Conservation (phyloP, 768 basidiomycete species). For the Dacryopinax spathularia region DNA sequence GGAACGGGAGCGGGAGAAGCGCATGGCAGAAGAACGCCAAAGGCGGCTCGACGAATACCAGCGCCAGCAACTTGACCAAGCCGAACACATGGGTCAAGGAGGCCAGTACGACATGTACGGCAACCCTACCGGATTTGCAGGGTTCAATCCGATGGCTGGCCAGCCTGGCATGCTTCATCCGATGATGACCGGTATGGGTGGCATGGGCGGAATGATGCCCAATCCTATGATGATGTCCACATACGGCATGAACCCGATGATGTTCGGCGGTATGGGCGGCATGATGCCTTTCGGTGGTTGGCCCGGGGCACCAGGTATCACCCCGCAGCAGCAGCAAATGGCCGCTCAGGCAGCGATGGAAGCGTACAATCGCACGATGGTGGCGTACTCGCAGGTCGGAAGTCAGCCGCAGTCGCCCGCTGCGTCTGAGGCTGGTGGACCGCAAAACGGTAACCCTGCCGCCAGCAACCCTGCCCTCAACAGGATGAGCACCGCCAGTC, state of each 20-base stretch:
- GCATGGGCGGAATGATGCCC: slow-evolving; percentile 41
- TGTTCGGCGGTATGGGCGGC: slow-evolving; percentile 20
- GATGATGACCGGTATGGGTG: slow-evolving; percentile 14
- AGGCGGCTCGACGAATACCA: slow-evolving; percentile 85
- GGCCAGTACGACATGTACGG: slow-evolving; percentile 43
- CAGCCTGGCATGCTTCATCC: slow-evolving; percentile 7
- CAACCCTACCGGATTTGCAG: neutral
- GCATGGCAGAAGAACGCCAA: slow-evolving; percentile 82
- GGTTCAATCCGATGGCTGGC: slow-evolving; percentile 12
- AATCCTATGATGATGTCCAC: slow-evolving; percentile 53
- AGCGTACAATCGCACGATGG: slow-evolving; percentile 48
- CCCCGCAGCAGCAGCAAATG: slow-evolving; percentile 43
- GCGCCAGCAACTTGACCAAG: slow-evolving; percentile 77
- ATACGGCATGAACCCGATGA: slow-evolving; percentile 28
- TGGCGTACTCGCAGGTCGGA: slow-evolving; percentile 20
- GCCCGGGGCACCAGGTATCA: slow-evolving; percentile 22
- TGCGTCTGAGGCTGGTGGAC: slow-evolving; percentile 13
- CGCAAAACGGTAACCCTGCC: neutral
- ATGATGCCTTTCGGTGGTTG: slow-evolving; percentile 29
- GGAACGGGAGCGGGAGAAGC: slow-evolving; percentile 85
- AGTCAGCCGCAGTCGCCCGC: slow-evolving; percentile 10
- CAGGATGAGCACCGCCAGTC: slow-evolving; percentile 10
- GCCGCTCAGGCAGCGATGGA: slow-evolving; percentile 61
- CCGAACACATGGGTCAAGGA: slow-evolving; percentile 49
- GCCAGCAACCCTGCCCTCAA: slow-evolving; percentile 9